Percentiles rank a stretch among this genome's conserved stretches.
phyloP scores from a whole-genome alignment of 345 rosid species.

The Linum tenue region DNA sequence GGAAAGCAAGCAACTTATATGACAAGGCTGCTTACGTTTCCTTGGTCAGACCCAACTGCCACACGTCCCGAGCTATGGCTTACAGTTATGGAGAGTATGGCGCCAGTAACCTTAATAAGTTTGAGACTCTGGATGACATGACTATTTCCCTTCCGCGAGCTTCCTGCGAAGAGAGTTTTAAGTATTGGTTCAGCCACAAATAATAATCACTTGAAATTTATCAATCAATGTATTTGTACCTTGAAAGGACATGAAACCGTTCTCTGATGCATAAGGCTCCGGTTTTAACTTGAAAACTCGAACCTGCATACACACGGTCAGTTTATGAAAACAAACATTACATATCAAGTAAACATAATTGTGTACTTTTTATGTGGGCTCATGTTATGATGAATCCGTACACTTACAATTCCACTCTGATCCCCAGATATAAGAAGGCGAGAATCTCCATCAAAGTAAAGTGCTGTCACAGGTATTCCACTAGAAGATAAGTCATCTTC shows the following conservation, averaged over 20 bases:
- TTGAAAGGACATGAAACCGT: constrained; percentile 47
- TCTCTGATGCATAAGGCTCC: constrained; percentile 60
- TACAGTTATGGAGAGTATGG: constrained; percentile 46
- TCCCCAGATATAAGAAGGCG: constrained; percentile 72
- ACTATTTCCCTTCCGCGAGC: constrained; percentile 54
- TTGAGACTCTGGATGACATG: constrained; percentile 55
- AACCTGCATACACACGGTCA: constrained; percentile 37
- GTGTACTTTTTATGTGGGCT: no score
- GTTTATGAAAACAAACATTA: background rate
- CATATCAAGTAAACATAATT: background rate
- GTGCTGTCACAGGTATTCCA: constrained; percentile 47
- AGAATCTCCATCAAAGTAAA: constrained; percentile 46
- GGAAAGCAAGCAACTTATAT: no score
- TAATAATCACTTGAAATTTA: background rate
- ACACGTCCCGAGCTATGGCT: constrained; percentile 48
- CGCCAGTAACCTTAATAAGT: constrained; percentile 56
- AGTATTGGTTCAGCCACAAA: no score
- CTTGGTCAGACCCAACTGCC: constrained; percentile 74
- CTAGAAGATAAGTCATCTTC: constrained; percentile 46
- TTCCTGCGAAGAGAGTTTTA: constrained; percentile 35
- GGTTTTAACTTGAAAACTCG: constrained; percentile 64
- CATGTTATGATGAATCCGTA: no score
- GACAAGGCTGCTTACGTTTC: constrained; percentile 47
- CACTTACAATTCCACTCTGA: constrained; percentile 57
- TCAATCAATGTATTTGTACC: constrained; percentile 24